Evolutionary conservation across 1,284 basidiomycete species (phyloP).

Genomic region (Leccinum insolens): DNA sequence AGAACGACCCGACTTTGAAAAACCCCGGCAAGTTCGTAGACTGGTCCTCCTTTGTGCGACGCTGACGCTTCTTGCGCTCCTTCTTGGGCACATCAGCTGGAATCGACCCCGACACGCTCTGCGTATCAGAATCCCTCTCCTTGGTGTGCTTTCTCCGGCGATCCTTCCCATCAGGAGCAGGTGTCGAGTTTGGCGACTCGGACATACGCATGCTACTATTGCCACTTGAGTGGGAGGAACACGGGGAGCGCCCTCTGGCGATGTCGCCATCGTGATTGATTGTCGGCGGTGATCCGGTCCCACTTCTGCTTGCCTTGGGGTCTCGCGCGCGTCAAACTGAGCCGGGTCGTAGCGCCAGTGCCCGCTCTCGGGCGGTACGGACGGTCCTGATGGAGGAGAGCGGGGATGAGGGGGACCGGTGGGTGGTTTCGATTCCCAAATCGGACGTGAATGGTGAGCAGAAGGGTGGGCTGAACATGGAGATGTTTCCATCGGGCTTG

Average conservation of each 20-base stretch:
- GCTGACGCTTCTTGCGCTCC: constrained; percentile 43
- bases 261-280: constrained; percentile 28
- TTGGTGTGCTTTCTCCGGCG: constrained; percentile 32
- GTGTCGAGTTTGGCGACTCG: constrained; percentile 45
- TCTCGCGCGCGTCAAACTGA: constrained; percentile 33
- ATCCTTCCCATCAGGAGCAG: constrained; percentile 34
- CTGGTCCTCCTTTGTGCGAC: constrained; percentile 41
- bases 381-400: constrained; percentile 26
- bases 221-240: constrained; percentile 22
- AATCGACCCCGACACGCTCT: constrained; percentile 31
- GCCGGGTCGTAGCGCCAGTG: constrained; percentile 39
- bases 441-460: constrained; percentile 22
- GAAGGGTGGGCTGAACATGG: constrained; percentile 50
- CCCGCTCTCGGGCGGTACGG: constrained; percentile 22
- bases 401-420: constrained; percentile 29
- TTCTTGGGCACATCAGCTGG: constrained; percentile 41
- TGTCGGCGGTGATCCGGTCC: constrained; percentile 28
- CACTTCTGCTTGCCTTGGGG: constrained; percentile 30
- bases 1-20: constrained; percentile 42
- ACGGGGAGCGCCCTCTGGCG: constrained; percentile 37
- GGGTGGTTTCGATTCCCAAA: constrained; percentile 38
- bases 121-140: constrained; percentile 46
- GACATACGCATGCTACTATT: constrained; percentile 36
- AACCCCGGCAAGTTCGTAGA: constrained; percentile 29
- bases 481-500: constrained; percentile 52